Evolutionary conservation across 2,329 filamentous ascomycete genomes (phyloP).

Genomic region (Leptographium galeiforme): DNA sequence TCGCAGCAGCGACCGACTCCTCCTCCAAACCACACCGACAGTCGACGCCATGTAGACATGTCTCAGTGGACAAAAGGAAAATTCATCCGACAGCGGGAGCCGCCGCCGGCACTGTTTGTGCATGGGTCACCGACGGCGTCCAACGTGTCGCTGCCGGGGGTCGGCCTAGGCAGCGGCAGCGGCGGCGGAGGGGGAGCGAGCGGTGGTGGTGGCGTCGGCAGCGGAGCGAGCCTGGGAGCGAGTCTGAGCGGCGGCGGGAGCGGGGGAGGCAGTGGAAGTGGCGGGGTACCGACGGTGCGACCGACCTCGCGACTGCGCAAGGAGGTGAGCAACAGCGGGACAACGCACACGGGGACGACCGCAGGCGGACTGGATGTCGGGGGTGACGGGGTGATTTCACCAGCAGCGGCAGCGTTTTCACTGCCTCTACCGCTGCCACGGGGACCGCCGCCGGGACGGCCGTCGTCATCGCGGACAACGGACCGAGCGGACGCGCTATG

Average conservation of each 20-base stretch:
- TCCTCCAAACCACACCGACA: not conserved
- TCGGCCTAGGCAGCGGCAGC: not conserved
- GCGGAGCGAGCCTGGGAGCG: no score
- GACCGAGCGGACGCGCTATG: conserved; percentile 76
- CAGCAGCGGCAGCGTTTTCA: conserved; percentile 8
- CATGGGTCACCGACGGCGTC: conserved; percentile 69
- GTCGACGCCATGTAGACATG: conserved; percentile 18
- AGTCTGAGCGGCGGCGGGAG: not conserved
- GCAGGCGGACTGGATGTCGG: not conserved
- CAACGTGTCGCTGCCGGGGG: conserved; percentile 44
- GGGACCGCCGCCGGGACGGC: conserved; percentile 21
- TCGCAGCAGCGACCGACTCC: not conserved
- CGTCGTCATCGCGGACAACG: conserved; percentile 36
- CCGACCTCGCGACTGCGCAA: conserved; percentile 8
- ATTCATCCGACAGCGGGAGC: conserved; percentile 30
- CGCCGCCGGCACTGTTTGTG: conserved; percentile 66
- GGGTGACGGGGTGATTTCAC: conserved; percentile 10
- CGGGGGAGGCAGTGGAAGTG: not conserved
- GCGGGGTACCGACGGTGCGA: conserved; percentile 3
- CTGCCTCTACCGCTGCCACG: conserved; percentile 22
- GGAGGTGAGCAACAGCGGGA: not conserved
- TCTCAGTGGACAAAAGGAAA: conserved; percentile 31
- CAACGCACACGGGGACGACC: not conserved
- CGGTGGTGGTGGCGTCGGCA: not conserved
- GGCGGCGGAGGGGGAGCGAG: not conserved